Base-by-base conservation (phyloP, 148 eudicot genomes). In the Rhododendron simsii region DNA sequence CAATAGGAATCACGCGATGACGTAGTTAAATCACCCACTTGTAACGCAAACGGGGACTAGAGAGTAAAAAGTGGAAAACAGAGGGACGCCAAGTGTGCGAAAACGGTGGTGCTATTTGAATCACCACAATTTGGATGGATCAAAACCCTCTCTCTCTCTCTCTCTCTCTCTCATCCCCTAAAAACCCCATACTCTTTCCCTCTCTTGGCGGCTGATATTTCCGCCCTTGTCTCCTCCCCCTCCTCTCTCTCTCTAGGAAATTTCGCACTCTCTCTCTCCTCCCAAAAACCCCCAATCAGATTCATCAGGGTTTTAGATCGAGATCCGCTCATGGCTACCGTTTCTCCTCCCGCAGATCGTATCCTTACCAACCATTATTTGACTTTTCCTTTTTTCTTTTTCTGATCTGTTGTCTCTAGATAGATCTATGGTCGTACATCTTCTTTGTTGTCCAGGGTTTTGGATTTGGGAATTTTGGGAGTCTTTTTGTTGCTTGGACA, bases 291-390 rank as follows among this genome's bases (percentile, higher is more conserved):
- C 53, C 73, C 69, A 1, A 13, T 39, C 39, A 10, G 67, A 50
- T 39, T 76, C 39, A 37, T 75, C n/a, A 76, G 82, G 82, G 75
- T 85, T 85, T 85, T n/a, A 57, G 75, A 44, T 81, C 77, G 39
- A 30, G 90, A 79, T 89, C 89, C 88, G 79, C 26, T 81, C 90
- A 94, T 94, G 96, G 96, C 96, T 18, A 39, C 94, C 80, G 92
- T 89, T 78, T 91, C 91, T 87, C 87, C 94, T 80, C 89, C 94
- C 12, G 88, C 95, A 73, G 93, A 91, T 91, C 95, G 92, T 91
- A 89, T 90, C 94, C 94, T 92, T 90, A 76, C 57, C 21, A 2
- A 16, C 23, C 65, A 5, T 28, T n/a, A 30, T 51, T 81, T 82
- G 18, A 78, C 20, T 81, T 51, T 59, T 53, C 26, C 6, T n/a